phyloP scores from a whole-genome alignment of 495 filamentous ascomycete species.

The Rhizodiscina lignyota region DNA sequence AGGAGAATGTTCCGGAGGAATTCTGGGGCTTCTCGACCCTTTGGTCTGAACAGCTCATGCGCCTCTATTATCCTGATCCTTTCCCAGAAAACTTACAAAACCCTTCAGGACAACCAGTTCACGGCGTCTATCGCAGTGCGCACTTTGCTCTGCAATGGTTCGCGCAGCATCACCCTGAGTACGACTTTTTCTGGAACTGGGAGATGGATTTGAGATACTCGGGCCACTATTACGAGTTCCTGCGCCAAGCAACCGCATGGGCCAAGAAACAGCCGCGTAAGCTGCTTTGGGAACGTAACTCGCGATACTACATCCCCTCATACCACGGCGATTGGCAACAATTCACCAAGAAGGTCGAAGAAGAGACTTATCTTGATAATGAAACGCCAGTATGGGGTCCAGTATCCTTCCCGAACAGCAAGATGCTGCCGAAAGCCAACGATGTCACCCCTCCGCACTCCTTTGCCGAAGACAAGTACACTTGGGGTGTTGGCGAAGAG shows the following conservation, averaged over 20 bases:
- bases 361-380: slow-evolving; percentile 17
- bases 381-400: slow-evolving; percentile 28
- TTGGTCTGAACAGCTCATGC: slow-evolving; percentile 35
- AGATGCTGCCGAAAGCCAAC: slow-evolving; percentile 19
- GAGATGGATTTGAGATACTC: slow-evolving; percentile 43
- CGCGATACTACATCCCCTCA: slow-evolving; percentile 30
- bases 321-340: slow-evolving; percentile 26
- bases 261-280: slow-evolving; percentile 38
- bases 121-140: slow-evolving; percentile 23
- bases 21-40: slow-evolving; percentile 36
- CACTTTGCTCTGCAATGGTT: slow-evolving; percentile 37
- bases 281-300: slow-evolving; percentile 29
- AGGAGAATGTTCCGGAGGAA: slow-evolving; percentile 34
- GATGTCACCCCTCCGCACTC: slow-evolving; percentile 27
- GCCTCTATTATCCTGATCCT: slow-evolving; percentile 27
- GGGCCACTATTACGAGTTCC: slow-evolving; percentile 38
- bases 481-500: slow-evolving; percentile 43
- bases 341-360: slow-evolving; percentile 28
- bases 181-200: slow-evolving; percentile 45
- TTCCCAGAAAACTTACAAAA: slow-evolving; percentile 23
- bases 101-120: slow-evolving; percentile 15
- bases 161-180: slow-evolving; percentile 37
- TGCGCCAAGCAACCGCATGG: slow-evolving; percentile 28
- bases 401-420: slow-evolving; percentile 17
- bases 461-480: slow-evolving; percentile 30